phyloP scores from a whole-genome alignment of 257 asterid species.

The Nyctanthes arbortristis region DNA sequence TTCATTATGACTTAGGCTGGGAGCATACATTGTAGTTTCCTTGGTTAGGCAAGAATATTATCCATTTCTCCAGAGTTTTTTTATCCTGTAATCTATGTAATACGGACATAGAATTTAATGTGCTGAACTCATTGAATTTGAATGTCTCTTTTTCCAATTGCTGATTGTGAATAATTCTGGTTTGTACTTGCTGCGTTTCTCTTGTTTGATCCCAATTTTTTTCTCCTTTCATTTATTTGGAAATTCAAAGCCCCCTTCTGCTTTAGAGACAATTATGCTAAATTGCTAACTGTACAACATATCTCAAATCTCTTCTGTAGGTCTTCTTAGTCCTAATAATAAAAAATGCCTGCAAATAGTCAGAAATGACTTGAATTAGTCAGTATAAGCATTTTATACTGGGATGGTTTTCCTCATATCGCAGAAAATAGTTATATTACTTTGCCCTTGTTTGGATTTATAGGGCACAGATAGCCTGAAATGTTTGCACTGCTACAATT shows the following conservation, averaged over 20 bases:
- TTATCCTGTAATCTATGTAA: neutral
- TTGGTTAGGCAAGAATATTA: conserved; percentile 7
- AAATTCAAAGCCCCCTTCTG: conserved; percentile 2
- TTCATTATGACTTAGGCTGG: conserved; percentile 10
- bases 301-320: neutral
- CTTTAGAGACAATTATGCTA: neutral
- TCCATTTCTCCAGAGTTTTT: too few relatives aligned
- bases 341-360: neutral
- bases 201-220: conserved; percentile 7
- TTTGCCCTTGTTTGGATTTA: neutral
- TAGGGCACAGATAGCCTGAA: conserved; percentile 3
- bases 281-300: neutral
- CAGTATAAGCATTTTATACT: conserved; percentile 11
- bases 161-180: conserved; percentile 10
- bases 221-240: conserved; percentile 18
- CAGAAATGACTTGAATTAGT: conserved; percentile 7
- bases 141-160: neutral
- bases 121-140: conserved; percentile 9
- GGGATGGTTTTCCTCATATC: neutral
- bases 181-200: neutral
- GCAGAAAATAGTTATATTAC: conserved; percentile 5
- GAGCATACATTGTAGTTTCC: neutral
- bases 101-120: neutral
- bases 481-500: neutral
- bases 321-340: neutral